Conservation (phyloP, 352 stramenopile genomes). For the Thraustochytrium striatum region DNA sequence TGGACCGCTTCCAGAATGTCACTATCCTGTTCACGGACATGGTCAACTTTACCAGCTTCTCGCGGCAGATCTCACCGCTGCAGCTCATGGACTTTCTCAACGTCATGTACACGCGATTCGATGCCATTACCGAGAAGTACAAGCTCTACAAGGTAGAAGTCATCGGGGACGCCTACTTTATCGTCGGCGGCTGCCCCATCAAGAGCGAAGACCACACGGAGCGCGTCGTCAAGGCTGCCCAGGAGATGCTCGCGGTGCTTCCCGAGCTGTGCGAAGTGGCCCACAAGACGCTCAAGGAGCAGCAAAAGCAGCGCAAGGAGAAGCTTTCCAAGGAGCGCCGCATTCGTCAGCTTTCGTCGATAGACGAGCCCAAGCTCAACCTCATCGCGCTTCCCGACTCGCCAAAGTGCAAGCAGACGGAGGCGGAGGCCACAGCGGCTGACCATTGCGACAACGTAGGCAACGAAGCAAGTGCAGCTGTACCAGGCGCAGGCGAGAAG, state of each 20-base stretch:
- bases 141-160: conserved; percentile 55
- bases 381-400: background rate
- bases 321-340: conserved; percentile 19
- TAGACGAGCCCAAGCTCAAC: background rate
- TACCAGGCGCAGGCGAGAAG: no score
- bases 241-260: conserved; percentile 48
- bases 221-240: conserved; percentile 30
- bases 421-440: no score
- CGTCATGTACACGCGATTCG: conserved; percentile 52
- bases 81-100: conserved; percentile 54
- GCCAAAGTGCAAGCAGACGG: no score
- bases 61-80: conserved; percentile 44
- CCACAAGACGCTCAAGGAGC: conserved; percentile 39
- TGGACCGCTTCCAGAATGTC: conserved; percentile 51
- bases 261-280: conserved; percentile 40
- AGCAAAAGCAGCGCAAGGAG: background rate
- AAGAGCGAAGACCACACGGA: conserved; percentile 50
- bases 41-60: conserved; percentile 59
- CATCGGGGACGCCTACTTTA: conserved; percentile 55
- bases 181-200: conserved; percentile 52
- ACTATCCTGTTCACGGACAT: conserved; percentile 60
- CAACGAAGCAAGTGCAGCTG: no score
- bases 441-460: no score
- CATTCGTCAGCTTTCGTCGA: background rate
- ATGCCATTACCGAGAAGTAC: conserved; percentile 48